phyloP scores from a whole-genome alignment of 2,329 filamentous ascomycete genomes.

The Alternaria panax region DNA sequence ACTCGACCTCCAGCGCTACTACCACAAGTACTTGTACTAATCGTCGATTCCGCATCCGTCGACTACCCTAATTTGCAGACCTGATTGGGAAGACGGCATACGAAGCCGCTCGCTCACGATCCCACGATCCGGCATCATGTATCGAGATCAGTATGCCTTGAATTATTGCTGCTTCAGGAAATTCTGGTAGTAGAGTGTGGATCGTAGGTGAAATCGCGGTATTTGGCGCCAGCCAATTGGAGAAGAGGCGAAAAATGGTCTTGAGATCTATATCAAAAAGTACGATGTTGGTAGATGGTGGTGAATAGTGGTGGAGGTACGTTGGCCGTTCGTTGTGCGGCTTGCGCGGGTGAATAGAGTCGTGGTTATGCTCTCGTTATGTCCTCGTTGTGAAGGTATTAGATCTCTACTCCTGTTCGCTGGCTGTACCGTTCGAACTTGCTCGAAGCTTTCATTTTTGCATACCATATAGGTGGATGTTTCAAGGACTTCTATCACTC shows the following conservation, averaged over 20 bases:
- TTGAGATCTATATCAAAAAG: neutral
- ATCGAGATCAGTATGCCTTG: neutral
- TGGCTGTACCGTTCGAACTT: neutral
- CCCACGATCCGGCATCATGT: neutral
- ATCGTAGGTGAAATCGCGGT: neutral
- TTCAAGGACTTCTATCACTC: neutral
- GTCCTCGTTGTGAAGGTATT: neutral
- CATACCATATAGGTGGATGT: neutral
- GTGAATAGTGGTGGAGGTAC: neutral
- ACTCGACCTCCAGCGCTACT: neutral
- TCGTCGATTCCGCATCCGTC: neutral
- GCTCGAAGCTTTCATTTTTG: neutral
- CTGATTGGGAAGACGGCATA: neutral
- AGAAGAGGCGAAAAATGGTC: too few relatives aligned
- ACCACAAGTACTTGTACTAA: neutral
- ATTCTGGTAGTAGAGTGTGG: neutral
- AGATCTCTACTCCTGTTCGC: neutral
- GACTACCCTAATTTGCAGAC: neutral
- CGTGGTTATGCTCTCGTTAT: neutral
- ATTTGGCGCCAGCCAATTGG: constrained; percentile 1
- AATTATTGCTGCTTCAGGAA: neutral
- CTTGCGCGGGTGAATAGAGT: neutral
- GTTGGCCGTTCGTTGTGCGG: neutral
- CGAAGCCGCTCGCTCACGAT: neutral
- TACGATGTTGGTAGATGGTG: neutral